A percentile compares a stretch with the other conserved stretches of the same genome.
phyloP scores from a whole-genome alignment of 768 basidiomycete species.

The Leucogyrophana mollusca region DNA sequence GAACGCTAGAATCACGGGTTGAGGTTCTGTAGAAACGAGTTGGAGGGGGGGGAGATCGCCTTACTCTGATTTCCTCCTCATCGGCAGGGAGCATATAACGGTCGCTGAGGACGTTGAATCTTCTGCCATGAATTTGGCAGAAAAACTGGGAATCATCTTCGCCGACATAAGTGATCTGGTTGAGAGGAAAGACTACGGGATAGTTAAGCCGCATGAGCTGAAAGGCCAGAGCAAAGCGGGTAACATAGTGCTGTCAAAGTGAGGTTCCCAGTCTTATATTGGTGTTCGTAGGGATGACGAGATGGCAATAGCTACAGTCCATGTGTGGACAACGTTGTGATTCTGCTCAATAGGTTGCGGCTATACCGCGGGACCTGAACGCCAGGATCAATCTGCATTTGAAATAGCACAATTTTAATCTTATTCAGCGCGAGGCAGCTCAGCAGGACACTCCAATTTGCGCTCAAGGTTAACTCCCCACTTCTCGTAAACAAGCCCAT shows the following conservation, averaged over 20 bases:
- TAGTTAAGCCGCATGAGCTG: conserved; percentile 28
- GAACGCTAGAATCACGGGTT: conserved; percentile 46
- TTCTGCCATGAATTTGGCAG: conserved; percentile 48
- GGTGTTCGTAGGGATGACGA: conserved; percentile 29
- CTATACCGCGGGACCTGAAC: conserved; percentile 32
- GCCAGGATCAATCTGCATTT: conserved; percentile 17
- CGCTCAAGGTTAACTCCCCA: not conserved
- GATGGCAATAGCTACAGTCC: conserved; percentile 23
- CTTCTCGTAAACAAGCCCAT: conserved; percentile 21
- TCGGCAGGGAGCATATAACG: conserved; percentile 67
- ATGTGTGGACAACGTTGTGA: conserved; percentile 17
- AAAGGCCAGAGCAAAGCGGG: conserved; percentile 5
- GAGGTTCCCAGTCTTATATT: conserved; percentile 27
- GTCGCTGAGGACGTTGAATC: conserved; percentile 52
- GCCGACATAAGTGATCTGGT: conserved; percentile 36
- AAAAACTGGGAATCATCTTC: conserved; percentile 54
- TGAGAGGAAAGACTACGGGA: conserved; percentile 31
- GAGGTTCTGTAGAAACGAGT: conserved; percentile 2
- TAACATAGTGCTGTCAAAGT: conserved; percentile 17
- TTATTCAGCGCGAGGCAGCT: conserved; percentile 11
- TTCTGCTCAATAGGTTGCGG: conserved; percentile 21
- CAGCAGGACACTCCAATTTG: conserved; percentile 6
- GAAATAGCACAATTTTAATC: conserved; percentile 30
- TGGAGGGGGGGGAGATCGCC: conserved; percentile 3
- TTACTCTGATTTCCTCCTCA: conserved; percentile 61